phyloP scores from a whole-genome alignment of 441 rosid species.

The Raphanus hybrid region DNA sequence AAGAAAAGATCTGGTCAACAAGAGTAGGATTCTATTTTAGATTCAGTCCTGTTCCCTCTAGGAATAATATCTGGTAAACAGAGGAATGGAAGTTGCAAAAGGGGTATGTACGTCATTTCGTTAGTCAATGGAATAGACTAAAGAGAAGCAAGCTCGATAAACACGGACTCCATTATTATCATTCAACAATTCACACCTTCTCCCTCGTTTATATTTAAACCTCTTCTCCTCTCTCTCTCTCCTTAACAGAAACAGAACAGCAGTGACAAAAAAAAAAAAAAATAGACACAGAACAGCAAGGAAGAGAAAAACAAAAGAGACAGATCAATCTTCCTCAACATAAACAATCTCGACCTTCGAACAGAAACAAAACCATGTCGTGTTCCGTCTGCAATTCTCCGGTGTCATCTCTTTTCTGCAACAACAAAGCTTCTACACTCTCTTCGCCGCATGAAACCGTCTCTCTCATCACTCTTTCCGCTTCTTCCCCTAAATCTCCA shows the following conservation, averaged over 20 bases:
- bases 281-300: background rate
- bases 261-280: too few relatives aligned
- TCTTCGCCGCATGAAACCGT: constrained; percentile 54
- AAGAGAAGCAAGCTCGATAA: constrained; percentile 16
- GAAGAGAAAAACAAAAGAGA: background rate
- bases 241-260: too few relatives aligned
- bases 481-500: constrained; percentile 57
- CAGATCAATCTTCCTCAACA: constrained; percentile 7
- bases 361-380: constrained; percentile 48
- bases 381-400: constrained; percentile 77
- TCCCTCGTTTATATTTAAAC: constrained; percentile 20
- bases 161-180: constrained; percentile 35
- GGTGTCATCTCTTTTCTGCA: constrained; percentile 67
- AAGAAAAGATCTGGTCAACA: background rate
- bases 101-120: constrained; percentile 10
- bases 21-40: background rate
- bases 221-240: constrained; percentile 7
- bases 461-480: constrained; percentile 43
- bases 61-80: constrained; percentile 3
- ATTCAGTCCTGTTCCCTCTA: background rate
- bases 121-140: constrained; percentile 31
- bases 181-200: background rate
- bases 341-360: background rate
- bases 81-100: background rate
- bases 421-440: constrained; percentile 47